Evolutionary conservation across 768 basidiomycete species (phyloP).

Genomic region (Floccularia luteovirens): DNA sequence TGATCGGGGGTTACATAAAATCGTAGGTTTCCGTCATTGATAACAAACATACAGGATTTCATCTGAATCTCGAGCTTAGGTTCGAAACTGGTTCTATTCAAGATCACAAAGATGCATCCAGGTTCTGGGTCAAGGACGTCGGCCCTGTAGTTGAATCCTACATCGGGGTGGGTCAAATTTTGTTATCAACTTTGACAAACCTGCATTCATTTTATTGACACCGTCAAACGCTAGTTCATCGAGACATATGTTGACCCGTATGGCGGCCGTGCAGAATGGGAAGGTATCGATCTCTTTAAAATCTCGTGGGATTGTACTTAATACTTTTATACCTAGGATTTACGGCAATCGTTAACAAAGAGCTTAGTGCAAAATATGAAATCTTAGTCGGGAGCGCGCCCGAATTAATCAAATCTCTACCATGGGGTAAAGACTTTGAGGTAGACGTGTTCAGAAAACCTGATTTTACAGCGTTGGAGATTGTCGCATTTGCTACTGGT

Average conservation of each 20-base stretch:
- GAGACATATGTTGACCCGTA: constrained; percentile 89
- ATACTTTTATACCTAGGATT: constrained; percentile 58
- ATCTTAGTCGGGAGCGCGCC: constrained; percentile 70
- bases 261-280: constrained; percentile 90
- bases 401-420: constrained; percentile 70
- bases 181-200: background rate
- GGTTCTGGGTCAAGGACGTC: constrained; percentile 79
- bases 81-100: constrained; percentile 76
- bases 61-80: constrained; percentile 22
- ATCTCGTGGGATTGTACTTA: too few species aligned
- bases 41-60: background rate
- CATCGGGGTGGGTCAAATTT: constrained; percentile 45
- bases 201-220: too few species aligned
- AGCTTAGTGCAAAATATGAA: constrained; percentile 77
- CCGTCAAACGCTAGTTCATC: constrained; percentile 37
- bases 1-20: constrained; percentile 74
- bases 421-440: constrained; percentile 68
- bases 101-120: constrained; percentile 72
- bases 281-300: constrained; percentile 38
- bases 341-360: constrained; percentile 84
- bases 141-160: constrained; percentile 87
- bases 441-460: constrained; percentile 79
- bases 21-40: constrained; percentile 38
- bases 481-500: constrained; percentile 77
- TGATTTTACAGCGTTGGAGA: constrained; percentile 82